Percentiles rank a stretch among this genome's conserved stretches.
phyloP scores from a whole-genome alignment of 805 yeast species.

The Cyberlindnera euphorbiae region DNA sequence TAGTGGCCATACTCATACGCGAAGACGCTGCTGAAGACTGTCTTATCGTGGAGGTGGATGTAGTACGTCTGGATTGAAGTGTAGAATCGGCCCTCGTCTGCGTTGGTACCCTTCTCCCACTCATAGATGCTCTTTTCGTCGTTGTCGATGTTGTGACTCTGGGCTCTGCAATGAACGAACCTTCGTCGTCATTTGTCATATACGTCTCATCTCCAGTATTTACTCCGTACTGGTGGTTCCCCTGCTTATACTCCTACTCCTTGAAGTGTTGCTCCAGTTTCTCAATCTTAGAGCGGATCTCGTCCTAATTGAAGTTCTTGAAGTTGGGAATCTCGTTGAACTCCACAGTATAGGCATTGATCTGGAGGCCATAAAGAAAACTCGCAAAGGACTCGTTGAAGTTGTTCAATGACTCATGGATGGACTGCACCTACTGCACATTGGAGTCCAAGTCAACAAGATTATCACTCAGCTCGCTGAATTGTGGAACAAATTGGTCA shows the following conservation, averaged over 20 bases:
- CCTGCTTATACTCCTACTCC: constrained; percentile 11
- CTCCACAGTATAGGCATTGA: constrained; percentile 87
- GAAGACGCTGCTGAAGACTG: background rate
- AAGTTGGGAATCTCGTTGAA: constrained; percentile 33
- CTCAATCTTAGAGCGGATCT: constrained; percentile 17
- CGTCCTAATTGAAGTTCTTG: constrained; percentile 15
- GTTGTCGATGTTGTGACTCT: constrained; percentile 6
- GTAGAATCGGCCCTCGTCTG: too few species aligned
- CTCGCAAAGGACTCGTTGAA: constrained; percentile 79
- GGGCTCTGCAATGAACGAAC: constrained; percentile 28
- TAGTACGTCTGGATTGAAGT: background rate
- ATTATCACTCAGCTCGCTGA: constrained; percentile 43
- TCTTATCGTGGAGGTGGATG: background rate
- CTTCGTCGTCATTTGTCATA: constrained; percentile 29
- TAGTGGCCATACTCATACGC: background rate
- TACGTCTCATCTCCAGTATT: constrained; percentile 27
- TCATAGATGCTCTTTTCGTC: background rate
- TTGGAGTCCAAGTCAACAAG: constrained; percentile 53
- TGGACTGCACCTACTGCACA: constrained; percentile 48
- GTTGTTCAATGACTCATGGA: constrained; percentile 56
- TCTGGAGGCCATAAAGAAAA: constrained; percentile 71
- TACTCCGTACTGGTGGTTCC: too few species aligned
- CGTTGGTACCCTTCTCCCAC: background rate
- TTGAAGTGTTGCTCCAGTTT: constrained; percentile 19
- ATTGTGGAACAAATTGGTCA: constrained; percentile 37